phyloP scores from a whole-genome alignment of 1,284 basidiomycete species.

The Butyriboletus appendiculatus region DNA sequence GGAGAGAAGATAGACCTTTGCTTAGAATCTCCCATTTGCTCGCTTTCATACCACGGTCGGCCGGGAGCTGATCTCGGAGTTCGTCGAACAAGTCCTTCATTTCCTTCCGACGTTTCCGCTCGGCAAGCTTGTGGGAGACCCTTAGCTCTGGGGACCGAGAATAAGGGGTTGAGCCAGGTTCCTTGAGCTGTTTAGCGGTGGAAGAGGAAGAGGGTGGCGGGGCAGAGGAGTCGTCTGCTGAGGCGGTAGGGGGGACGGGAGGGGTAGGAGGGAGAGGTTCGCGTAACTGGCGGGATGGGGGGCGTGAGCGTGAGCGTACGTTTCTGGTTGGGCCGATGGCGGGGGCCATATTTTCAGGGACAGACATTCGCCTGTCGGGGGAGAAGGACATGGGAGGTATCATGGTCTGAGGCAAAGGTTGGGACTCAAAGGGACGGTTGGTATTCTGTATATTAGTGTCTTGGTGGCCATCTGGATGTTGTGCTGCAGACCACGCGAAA shows the following conservation, averaged over 20 bases:
- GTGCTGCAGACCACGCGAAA: constrained; percentile 69
- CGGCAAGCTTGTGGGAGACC: constrained; percentile 92
- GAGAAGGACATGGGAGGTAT: constrained; percentile 60
- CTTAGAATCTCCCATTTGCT: constrained; percentile 97
- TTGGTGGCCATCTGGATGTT: constrained; percentile 45
- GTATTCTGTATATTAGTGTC: constrained; percentile 43
- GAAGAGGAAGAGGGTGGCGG: constrained; percentile 36
- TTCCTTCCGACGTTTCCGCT: constrained; percentile 92
- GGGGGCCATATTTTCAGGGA: constrained; percentile 55
- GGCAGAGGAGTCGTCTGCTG: constrained; percentile 41
- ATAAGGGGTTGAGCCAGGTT: constrained; percentile 73
- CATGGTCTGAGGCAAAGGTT: constrained; percentile 42
- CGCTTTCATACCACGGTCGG: constrained; percentile 90
- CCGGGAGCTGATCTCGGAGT: constrained; percentile 85
- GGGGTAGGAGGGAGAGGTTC: constrained; percentile 41
- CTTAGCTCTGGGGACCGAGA: constrained; percentile 92
- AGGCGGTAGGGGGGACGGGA: constrained; percentile 36
- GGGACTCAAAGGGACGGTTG: constrained; percentile 39
- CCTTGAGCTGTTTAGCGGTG: constrained; percentile 39
- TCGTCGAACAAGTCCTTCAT: constrained; percentile 98
- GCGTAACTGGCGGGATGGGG: constrained; percentile 63
- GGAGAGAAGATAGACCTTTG: constrained; percentile 63
- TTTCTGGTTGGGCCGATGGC: constrained; percentile 50
- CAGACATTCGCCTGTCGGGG: constrained; percentile 72
- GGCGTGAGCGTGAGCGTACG: constrained; percentile 66